Conservation (phyloP, 176 grass and related monocot species). For the Chrysopogon serrulatus region DNA sequence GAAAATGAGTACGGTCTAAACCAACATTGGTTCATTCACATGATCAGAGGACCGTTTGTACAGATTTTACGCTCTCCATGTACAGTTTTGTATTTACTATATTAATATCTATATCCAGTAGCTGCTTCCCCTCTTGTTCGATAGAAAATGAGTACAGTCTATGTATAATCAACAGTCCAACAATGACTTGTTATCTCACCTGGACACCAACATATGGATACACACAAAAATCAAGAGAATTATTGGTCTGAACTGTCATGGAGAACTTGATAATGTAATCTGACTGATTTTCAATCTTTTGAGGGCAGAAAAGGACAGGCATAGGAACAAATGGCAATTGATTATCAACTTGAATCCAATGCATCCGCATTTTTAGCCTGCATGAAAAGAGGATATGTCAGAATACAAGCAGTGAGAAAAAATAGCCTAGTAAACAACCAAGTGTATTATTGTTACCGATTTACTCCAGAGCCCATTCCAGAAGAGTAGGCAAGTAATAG, state of each 20-base stretch:
- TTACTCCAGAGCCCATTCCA: constrained; percentile 91
- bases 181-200: constrained; percentile 33
- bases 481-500: constrained; percentile 86
- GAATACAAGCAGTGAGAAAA: constrained; percentile 5
- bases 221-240: constrained; percentile 87
- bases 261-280: constrained; percentile 84
- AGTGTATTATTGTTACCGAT: constrained; percentile 48
- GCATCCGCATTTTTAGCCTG: constrained; percentile 83
- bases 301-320: constrained; percentile 90
- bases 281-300: constrained; percentile 61
- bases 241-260: constrained; percentile 85
- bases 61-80: background rate
- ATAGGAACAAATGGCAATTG: constrained; percentile 90
- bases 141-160: background rate
- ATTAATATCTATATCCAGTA: background rate
- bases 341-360: constrained; percentile 90
- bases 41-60: background rate
- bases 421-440: constrained; percentile 6
- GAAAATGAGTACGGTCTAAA: background rate
- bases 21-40: no score
- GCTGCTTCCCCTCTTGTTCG: background rate
- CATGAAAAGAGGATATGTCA: constrained; percentile 26
- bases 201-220: constrained; percentile 96
- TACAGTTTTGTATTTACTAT: background rate
- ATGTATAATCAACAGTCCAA: background rate